Conservation (phyloP, 202 grass and related monocot species). For the Digitaria exilis region DNA sequence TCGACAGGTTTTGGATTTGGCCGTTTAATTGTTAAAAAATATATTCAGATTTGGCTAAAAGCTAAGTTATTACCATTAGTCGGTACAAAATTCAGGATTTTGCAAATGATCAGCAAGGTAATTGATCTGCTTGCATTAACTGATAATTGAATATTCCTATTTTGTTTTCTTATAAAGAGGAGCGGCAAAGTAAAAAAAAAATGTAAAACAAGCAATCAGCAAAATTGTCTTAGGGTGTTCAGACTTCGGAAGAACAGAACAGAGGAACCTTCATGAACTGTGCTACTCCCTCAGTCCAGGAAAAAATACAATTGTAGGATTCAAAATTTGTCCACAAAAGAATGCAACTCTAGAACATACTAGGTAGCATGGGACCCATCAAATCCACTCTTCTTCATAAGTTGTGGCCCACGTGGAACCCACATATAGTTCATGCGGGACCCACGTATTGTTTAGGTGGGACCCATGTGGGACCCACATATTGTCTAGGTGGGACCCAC, state of each 20-base stretch:
- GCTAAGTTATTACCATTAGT: neutral
- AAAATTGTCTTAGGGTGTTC: neutral
- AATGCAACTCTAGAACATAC: too few relatives aligned
- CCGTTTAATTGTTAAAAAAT: neutral
- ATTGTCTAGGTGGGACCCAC: too few relatives aligned
- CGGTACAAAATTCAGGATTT: neutral
- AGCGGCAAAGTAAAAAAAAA: neutral
- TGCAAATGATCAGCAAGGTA: neutral
- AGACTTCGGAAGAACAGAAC: too few relatives aligned
- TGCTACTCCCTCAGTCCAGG: too few relatives aligned
- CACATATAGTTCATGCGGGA: too few relatives aligned
- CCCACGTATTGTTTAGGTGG: too few relatives aligned
- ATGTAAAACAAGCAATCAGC: neutral
- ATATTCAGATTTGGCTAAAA: neutral
- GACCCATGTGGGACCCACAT: too few relatives aligned
- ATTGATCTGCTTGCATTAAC: neutral
- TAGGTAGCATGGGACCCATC: too few relatives aligned
- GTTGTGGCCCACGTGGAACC: too few relatives aligned
- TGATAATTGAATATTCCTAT: neutral
- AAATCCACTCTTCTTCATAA: too few relatives aligned
- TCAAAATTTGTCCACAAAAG: too few relatives aligned
- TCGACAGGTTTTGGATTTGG: neutral
- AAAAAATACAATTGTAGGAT: too few relatives aligned
- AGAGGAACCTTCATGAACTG: neutral
- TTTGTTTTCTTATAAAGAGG: neutral